Percentiles rank a stretch among this genome's conserved stretches.
phyloP scores from a whole-genome alignment of 257 asterid genomes.

The Fraxinus excelsior region DNA sequence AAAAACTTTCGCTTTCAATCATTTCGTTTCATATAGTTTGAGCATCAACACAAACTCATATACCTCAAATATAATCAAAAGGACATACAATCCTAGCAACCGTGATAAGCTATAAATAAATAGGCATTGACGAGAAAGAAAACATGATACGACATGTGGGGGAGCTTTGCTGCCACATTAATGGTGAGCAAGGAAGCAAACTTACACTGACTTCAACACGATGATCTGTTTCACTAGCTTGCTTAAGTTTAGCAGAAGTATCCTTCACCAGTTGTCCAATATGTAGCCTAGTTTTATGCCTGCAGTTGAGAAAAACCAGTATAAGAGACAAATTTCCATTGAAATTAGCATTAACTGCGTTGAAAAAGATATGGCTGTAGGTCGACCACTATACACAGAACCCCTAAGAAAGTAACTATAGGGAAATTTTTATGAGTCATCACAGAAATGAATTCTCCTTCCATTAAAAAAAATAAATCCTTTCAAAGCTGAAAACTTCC shows the following conservation, averaged over 20 bases:
- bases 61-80: background rate
- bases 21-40: background rate
- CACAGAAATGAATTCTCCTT: background rate
- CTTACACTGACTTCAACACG: constrained; percentile 71
- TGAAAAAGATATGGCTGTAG: background rate
- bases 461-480: background rate
- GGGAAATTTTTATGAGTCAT: background rate
- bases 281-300: constrained; percentile 86
- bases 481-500: background rate
- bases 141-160: background rate
- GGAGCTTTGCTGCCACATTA: constrained; percentile 1
- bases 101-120: constrained; percentile 11
- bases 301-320: constrained; percentile 33
- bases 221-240: constrained; percentile 81
- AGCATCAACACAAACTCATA: constrained; percentile 13
- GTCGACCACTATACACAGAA: background rate
- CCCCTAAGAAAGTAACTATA: background rate
- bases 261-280: constrained; percentile 88
- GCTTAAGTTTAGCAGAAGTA: constrained; percentile 80
- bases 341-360: constrained; percentile 3
- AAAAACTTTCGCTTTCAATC: constrained; percentile 3
- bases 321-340: constrained; percentile 6
- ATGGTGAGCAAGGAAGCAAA: constrained; percentile 14
- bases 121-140: background rate
- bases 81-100: background rate